Percentiles rank a stretch among this genome's conserved stretches.
Evolutionary conservation across 441 rosid species (phyloP).

Genomic region (Daphne laureola): DNA sequence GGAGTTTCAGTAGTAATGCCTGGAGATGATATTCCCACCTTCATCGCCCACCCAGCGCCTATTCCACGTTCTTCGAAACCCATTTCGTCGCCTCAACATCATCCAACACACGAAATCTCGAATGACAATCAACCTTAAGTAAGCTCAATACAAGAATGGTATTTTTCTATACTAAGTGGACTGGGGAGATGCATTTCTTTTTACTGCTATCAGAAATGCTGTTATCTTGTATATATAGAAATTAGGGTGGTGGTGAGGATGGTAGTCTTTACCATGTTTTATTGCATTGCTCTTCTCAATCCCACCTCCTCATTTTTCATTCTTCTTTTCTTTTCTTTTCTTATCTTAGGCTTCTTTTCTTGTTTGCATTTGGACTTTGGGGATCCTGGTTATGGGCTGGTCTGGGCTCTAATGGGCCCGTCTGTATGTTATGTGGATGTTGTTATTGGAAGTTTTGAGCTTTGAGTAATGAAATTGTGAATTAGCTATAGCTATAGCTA

Average conservation of each 20-base stretch:
- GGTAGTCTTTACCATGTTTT: slow-evolving; percentile 9
- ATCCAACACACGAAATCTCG: slow-evolving; percentile 21
- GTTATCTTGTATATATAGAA: slow-evolving; percentile 15
- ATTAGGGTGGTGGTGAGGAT: slow-evolving; percentile 16
- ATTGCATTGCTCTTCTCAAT: background rate
- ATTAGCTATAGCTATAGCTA: no score
- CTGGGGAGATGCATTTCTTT: slow-evolving; percentile 10
- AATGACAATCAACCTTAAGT: slow-evolving; percentile 15
- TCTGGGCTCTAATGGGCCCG: slow-evolving; percentile 16
- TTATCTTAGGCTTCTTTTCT: slow-evolving; percentile 1
- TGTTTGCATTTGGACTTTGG: slow-evolving; percentile 5
- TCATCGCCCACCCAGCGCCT: slow-evolving; percentile 71
- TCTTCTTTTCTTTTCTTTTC: background rate
- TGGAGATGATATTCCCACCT: slow-evolving; percentile 79
- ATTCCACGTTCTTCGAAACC: slow-evolving; percentile 37
- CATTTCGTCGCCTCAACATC: slow-evolving; percentile 33
- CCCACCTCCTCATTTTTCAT: slow-evolving; percentile 1
- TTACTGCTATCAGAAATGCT: slow-evolving; percentile 6
- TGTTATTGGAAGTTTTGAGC: slow-evolving; percentile 8
- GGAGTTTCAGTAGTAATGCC: slow-evolving; percentile 98
- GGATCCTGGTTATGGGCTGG: slow-evolving; percentile 17
- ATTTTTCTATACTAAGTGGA: background rate
- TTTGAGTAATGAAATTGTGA: no score
- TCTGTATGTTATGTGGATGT: slow-evolving; percentile 15
- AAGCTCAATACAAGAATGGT: slow-evolving; percentile 22